Evolutionary conservation across 768 basidiomycete genomes (phyloP).

Genomic region (Clitopilus hobsonii): DNA sequence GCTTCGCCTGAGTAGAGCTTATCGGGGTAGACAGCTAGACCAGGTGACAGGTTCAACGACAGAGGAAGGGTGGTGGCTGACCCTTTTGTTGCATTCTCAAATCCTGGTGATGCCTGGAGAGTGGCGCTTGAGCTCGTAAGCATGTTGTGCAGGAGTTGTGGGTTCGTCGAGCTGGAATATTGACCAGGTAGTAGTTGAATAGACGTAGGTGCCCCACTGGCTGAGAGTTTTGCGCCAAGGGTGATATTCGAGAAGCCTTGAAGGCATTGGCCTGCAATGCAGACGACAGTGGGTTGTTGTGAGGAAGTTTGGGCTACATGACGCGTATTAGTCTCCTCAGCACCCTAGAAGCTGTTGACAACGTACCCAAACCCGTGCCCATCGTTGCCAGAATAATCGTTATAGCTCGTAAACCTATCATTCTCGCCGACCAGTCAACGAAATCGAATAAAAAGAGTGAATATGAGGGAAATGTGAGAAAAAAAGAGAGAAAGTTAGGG

Average conservation of each 20-base stretch:
- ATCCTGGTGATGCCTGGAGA: conserved; percentile 57
- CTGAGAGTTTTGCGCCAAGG: conserved; percentile 67
- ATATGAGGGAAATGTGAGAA: background rate
- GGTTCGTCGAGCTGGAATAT: conserved; percentile 68
- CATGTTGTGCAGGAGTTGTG: conserved; percentile 63
- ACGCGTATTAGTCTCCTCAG: background rate
- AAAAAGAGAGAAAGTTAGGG: background rate
- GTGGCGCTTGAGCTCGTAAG: conserved; percentile 63
- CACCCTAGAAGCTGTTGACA: background rate
- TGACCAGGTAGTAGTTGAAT: conserved; percentile 72
- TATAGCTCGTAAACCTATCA: background rate
- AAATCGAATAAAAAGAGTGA: background rate
- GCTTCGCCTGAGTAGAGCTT: conserved; percentile 63
- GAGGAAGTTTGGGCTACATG: conserved; percentile 50
- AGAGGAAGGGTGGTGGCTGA: conserved; percentile 60
- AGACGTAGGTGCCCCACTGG: conserved; percentile 44
- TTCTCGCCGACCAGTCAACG: background rate
- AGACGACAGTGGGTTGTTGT: conserved; percentile 50
- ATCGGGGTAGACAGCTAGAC: conserved; percentile 60
- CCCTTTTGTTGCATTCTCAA: conserved; percentile 46
- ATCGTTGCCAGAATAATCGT: background rate
- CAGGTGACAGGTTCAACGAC: conserved; percentile 60
- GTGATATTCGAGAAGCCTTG: conserved; percentile 74
- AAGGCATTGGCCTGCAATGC: conserved; percentile 87
- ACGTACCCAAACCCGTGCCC: background rate